Base-by-base conservation (phyloP, 2,329 filamentous ascomycete species). In the Salinomyces thailandicus region DNA sequence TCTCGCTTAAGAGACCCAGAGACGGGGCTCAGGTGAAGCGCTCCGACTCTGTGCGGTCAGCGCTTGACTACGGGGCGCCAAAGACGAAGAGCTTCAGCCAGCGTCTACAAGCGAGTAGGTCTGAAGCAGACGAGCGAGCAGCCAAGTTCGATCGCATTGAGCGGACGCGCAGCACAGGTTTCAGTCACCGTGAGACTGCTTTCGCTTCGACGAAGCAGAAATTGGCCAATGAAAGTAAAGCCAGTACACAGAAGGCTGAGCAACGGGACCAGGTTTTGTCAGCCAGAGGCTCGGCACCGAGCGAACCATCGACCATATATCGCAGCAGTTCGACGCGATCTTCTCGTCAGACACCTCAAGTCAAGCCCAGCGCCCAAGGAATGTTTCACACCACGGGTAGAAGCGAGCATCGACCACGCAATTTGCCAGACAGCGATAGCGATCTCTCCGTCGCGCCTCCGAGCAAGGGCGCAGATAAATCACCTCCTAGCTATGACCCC, bases 1-100 rank as follows among this genome's bases (percentile, higher is more conserved):
- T 96, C 19, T 95, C 87, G 3, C 64, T 96, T 18, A 91, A 84
- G 59, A 72, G 85, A 46, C 77, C 84, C 3, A 45, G 42, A 37
- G 52, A 46, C 54, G 61, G 33, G 49, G 58, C 44, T 45, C 44
- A 47, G 22, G 30, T 49, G 33, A 49, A 43, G 36, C 42, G 42
- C 8, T 38, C 50, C 2, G 39, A 33, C 8, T 45, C 47, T 12
- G 33, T 27, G 8, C 41, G 37, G 4, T 36, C 33, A 18, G 26
- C 45, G 27, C 36, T 35, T n/a, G 9, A 28, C 31, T 15, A 29
- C 13, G 31, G 47, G 18, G 16, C 47, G 30, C 44, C 43, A 40
- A 60, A 48, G 31, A 51, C 55, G 14, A 79, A 76, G 49, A 70
- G 76, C 37, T 98, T 96, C 60, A 94, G 83, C 54, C 86, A 96